Evolutionary conservation across 441 rosid species (phyloP).

Genomic region (Gossypium laxum): DNA sequence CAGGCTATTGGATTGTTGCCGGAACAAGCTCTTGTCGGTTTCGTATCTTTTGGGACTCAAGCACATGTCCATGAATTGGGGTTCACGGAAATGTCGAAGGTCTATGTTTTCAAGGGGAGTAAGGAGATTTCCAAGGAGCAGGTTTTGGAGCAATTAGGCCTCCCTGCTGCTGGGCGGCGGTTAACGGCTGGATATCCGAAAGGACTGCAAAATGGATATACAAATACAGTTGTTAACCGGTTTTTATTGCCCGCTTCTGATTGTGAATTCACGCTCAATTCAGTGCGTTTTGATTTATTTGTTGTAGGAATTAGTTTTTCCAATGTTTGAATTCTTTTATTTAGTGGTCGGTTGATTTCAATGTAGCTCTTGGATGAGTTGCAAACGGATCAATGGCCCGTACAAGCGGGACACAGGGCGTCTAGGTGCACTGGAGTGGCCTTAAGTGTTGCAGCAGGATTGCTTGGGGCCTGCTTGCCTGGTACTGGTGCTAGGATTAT

Average conservation of each 20-base stretch:
- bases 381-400: constrained; percentile 94
- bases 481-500: constrained; percentile 88
- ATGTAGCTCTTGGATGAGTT: constrained; percentile 83
- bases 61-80: constrained; percentile 94
- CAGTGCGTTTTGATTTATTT: constrained; percentile 36
- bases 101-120: constrained; percentile 73
- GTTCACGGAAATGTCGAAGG: constrained; percentile 81
- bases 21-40: constrained; percentile 85
- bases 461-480: constrained; percentile 88
- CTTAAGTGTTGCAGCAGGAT: constrained; percentile 73
- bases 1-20: constrained; percentile 87
- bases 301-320: background rate
- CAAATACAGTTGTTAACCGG: constrained; percentile 44
- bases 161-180: constrained; percentile 50
- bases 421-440: constrained; percentile 92
- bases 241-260: constrained; percentile 82
- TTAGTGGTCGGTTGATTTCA: constrained; percentile 5
- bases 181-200: constrained; percentile 40
- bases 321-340: background rate
- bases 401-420: constrained; percentile 56
- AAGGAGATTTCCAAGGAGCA: constrained; percentile 79
- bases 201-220: constrained; percentile 47
- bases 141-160: constrained; percentile 82
- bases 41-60: constrained; percentile 83
- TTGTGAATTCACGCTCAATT: constrained; percentile 64